phyloP scores from a whole-genome alignment of 805 yeast species.

The Ogataea parapolymorpha region DNA sequence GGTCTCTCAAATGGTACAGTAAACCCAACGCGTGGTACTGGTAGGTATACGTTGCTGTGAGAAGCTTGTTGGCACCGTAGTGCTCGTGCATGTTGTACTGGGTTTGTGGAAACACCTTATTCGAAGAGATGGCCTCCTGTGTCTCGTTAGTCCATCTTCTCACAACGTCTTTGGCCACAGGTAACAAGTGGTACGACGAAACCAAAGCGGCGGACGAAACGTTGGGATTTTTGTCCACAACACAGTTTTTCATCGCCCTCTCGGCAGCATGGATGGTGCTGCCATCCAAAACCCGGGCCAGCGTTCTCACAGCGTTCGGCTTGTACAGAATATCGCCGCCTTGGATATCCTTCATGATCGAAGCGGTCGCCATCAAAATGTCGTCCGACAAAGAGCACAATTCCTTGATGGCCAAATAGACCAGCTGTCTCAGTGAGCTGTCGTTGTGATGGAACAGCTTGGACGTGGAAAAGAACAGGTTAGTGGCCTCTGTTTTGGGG shows the following conservation, averaged over 20 bases:
- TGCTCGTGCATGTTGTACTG: slow-evolving; percentile 54
- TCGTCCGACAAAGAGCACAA: slow-evolving; percentile 81
- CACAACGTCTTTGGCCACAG: slow-evolving; percentile 87
- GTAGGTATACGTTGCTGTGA: slow-evolving; percentile 73
- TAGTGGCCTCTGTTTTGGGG: slow-evolving; percentile 86
- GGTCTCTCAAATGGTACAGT: slow-evolving; percentile 80
- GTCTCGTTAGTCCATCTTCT: slow-evolving; percentile 93
- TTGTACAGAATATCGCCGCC: slow-evolving; percentile 80
- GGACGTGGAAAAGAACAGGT: slow-evolving; percentile 88
- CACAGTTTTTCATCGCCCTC: slow-evolving; percentile 85
- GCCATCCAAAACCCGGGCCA: slow-evolving; percentile 84
- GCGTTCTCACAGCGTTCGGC: slow-evolving; percentile 92
- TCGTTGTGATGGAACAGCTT: slow-evolving; percentile 92
- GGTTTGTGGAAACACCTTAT: slow-evolving; percentile 48
- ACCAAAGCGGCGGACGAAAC: slow-evolving; percentile 93
- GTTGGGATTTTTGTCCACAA: slow-evolving; percentile 85
- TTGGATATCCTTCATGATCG: slow-evolving; percentile 97
- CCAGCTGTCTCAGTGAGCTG: slow-evolving; percentile 84
- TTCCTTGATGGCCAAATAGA: slow-evolving; percentile 91
- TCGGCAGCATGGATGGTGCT: slow-evolving; percentile 91
- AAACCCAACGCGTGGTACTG: slow-evolving; percentile 96
- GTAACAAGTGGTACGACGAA: slow-evolving; percentile 84
- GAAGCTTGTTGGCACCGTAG: slow-evolving; percentile 52
- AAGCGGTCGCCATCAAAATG: slow-evolving; percentile 94
- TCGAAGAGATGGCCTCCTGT: slow-evolving; percentile 78